These are phyloP conservation scores for Grifola frondosa DNA, from an alignment of 1,284 basidiomycete species.

Conservation along the genomic window DNA sequence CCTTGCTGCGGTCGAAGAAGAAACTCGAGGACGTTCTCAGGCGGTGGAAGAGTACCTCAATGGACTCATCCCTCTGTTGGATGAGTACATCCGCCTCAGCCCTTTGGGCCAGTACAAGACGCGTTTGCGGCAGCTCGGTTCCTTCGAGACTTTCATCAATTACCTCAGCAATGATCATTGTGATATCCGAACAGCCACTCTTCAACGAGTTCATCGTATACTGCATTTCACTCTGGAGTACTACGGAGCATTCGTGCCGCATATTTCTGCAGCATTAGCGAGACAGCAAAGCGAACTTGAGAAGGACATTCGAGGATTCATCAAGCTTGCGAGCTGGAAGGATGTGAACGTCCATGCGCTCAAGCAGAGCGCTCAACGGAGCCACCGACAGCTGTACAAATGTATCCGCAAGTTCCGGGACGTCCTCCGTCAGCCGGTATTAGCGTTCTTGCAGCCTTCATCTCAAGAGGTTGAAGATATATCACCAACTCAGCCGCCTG, in stretches of 20 bases:
- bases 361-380: conserved; percentile 87
- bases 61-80: conserved; percentile 76
- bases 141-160: conserved; percentile 60
- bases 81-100: conserved; percentile 78
- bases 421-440: conserved; percentile 75
- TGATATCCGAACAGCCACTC: conserved; percentile 27
- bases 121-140: conserved; percentile 70
- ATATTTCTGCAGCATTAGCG: conserved; percentile 52
- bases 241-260: conserved; percentile 63
- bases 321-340: conserved; percentile 98
- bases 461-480: conserved; percentile 38
- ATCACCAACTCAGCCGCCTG: conserved; percentile 3
- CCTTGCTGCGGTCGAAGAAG: conserved; percentile 43
- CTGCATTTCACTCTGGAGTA: conserved; percentile 68
- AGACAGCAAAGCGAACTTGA: conserved; percentile 70
- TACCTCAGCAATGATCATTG: conserved; percentile 32
- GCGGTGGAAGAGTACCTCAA: conserved; percentile 57
- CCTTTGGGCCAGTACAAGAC: conserved; percentile 81
- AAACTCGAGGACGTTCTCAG: conserved; percentile 28
- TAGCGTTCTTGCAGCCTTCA: conserved; percentile 40
- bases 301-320: conserved; percentile 81
- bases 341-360: conserved; percentile 96
- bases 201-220: conserved; percentile 57
- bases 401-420: conserved; percentile 92
- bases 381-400: conserved; percentile 92